Evolutionary conservation across 2,329 filamentous ascomycete genomes (phyloP).

Genomic region (Lasiodiplodia citricola): DNA sequence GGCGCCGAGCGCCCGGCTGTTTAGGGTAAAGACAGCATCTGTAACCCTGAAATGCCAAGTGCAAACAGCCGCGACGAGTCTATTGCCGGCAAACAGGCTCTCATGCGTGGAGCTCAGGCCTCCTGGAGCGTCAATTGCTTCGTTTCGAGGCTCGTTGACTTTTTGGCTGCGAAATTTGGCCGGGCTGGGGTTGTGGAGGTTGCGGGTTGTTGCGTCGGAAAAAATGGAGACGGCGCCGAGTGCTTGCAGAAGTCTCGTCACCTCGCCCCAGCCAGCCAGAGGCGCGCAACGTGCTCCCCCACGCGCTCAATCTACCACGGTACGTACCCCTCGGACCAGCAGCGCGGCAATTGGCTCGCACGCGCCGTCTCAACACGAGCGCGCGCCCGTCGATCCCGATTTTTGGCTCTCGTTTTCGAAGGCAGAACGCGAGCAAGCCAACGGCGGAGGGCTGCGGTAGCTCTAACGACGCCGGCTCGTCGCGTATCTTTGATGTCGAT

Average conservation of each 20-base stretch:
- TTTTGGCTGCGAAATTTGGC: constrained; percentile 1
- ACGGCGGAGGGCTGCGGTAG: not conserved
- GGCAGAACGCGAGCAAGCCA: not conserved
- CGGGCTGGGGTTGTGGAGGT: not conserved
- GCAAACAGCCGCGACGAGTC: constrained; percentile 13
- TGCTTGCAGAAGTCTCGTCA: not conserved
- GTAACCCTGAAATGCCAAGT: not conserved
- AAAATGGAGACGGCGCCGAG: not conserved
- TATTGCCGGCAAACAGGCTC: not conserved
- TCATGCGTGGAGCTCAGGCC: constrained; percentile 1
- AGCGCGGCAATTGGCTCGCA: constrained; percentile 4
- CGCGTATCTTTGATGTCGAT: constrained; percentile 24
- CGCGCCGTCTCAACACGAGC: constrained; percentile 9
- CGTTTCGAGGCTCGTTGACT: not conserved
- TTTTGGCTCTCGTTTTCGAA: not conserved
- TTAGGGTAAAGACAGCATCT: constrained; percentile 7
- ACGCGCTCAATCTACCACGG: constrained; percentile 1
- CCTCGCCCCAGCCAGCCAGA: not conserved
- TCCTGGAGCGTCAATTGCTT: constrained; percentile 8
- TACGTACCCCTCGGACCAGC: not conserved
- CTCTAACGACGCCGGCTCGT: not conserved
- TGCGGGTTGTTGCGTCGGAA: not conserved
- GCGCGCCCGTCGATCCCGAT: not conserved
- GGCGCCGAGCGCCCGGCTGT: constrained; percentile 1
- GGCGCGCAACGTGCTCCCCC: not conserved